phyloP scores from a whole-genome alignment of 164 flowering plant species.

The Santalum album region DNA sequence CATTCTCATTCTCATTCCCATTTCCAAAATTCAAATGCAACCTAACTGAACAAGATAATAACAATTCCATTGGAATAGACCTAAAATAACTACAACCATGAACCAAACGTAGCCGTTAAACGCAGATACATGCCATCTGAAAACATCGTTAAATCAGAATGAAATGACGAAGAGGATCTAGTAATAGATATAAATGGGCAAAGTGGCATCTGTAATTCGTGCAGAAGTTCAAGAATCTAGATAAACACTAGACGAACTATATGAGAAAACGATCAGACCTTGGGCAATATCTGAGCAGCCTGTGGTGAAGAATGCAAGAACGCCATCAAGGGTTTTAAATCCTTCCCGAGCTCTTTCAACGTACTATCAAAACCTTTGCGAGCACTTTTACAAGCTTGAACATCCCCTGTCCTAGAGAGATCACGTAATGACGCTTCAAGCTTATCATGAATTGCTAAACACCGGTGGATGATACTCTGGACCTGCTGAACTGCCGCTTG shows the following conservation, averaged over 20 bases:
- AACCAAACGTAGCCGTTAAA: too few species aligned
- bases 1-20: too few species aligned
- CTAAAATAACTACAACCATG: too few species aligned
- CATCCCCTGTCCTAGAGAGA: slow-evolving; percentile 84
- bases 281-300: slow-evolving; percentile 57
- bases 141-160: too few species aligned
- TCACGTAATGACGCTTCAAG: slow-evolving; percentile 82
- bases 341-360: slow-evolving; percentile 74
- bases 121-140: too few species aligned
- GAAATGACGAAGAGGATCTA: too few species aligned
- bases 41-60: too few species aligned
- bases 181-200: too few species aligned
- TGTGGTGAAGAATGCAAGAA: slow-evolving; percentile 72
- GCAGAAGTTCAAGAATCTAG: too few species aligned
- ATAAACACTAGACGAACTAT: neutral
- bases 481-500: slow-evolving; percentile 64
- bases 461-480: slow-evolving; percentile 38
- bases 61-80: too few species aligned
- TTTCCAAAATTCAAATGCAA: too few species aligned
- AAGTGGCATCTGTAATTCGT: too few species aligned
- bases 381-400: slow-evolving; percentile 83
- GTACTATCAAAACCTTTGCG: slow-evolving; percentile 65
- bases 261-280: slow-evolving; percentile 34
- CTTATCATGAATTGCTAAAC: slow-evolving; percentile 64
- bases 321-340: slow-evolving; percentile 57